phyloP scores from a whole-genome alignment of 2,329 filamentous ascomycete genomes.

The Aspergillus udagawae region DNA sequence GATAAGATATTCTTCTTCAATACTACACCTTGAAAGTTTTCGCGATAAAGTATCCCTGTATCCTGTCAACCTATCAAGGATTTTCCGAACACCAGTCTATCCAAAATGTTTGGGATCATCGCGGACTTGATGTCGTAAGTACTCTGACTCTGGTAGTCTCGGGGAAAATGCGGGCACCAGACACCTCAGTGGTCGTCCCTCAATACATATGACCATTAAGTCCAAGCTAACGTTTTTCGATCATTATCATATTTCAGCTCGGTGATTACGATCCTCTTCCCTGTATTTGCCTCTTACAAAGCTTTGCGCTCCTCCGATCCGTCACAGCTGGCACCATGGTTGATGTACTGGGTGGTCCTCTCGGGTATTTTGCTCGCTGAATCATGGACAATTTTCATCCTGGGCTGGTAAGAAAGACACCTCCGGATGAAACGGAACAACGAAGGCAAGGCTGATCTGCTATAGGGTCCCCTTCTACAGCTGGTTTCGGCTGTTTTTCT shows the following conservation, averaged over 20 bases:
- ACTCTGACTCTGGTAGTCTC: background rate
- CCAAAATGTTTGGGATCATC: conserved; percentile 70
- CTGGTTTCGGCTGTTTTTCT: conserved; percentile 79
- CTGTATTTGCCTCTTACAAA: conserved; percentile 96
- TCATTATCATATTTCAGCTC: conserved; percentile 53
- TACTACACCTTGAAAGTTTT: background rate
- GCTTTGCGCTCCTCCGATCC: conserved; percentile 90
- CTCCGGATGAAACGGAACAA: background rate
- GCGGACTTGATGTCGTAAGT: conserved; percentile 73
- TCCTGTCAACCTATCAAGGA: background rate
- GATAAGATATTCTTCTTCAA: conserved; percentile 1
- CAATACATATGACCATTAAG: conserved; percentile 10
- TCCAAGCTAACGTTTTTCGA: conserved; percentile 15
- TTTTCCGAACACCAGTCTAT: background rate
- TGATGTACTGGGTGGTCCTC: conserved; percentile 98
- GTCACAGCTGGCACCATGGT: conserved; percentile 87
- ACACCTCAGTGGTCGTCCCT: background rate
- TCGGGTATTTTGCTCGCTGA: conserved; percentile 77
- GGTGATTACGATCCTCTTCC: conserved; percentile 84
- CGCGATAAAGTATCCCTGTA: background rate
- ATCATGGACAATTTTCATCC: conserved; percentile 81
- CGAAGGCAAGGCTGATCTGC: background rate
- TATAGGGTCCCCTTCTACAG: conserved; percentile 84
- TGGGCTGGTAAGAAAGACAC: conserved; percentile 62
- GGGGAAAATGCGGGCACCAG: background rate